Evolutionary conservation across 495 filamentous ascomycete genomes (phyloP), one percentile per base, ranked within the genome.

Genomic region (Penicillium maclennaniae): DNA sequence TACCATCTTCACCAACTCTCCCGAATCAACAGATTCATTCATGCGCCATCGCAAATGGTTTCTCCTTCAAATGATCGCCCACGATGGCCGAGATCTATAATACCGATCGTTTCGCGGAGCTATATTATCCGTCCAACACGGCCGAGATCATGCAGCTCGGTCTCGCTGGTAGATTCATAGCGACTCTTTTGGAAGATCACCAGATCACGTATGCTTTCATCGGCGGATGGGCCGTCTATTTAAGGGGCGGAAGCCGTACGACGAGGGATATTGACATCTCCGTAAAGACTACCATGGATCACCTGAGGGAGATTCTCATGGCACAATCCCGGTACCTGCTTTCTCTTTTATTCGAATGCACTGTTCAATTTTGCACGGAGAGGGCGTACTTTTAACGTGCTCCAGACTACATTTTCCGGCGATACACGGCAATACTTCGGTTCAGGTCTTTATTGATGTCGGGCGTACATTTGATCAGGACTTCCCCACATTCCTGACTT

Each of bases 61-160:
- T 26, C 48, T n/a, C 26, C 45, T 25, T 21, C 48, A 25, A 7
- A 28, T 36, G 15, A 19, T 23, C 23, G 53, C 36, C 49, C 41
- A 50, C 45, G 44, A 61, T 61, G 59, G 59, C 59, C 43, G 59
- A 61, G 49, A 61, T 61, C 45, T 61, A 61, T 47, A 57, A 61
- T 38, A 61, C 59, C 34, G 59, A 61, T 36, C 59, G 59, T 31
- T 61, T 61, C 48, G 59, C 59, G 23, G 54, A 61, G 51, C 59
- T 61, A 27, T 61, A 61, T 44, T 61, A 58, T 28, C 59, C 59
- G 38, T 61, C 59, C 27, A 61, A 61, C 39, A 58, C 54, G 14
- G 59, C 59, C 51, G 59, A 61, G 38, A 51, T 61, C 34, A 47
- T 61, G 40, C 59, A 61, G 42, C 51, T 61, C 8, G 59, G 59